Base-by-base conservation (phyloP, 495 filamentous ascomycete genomes). In the Aspergillus egyptiacus region DNA sequence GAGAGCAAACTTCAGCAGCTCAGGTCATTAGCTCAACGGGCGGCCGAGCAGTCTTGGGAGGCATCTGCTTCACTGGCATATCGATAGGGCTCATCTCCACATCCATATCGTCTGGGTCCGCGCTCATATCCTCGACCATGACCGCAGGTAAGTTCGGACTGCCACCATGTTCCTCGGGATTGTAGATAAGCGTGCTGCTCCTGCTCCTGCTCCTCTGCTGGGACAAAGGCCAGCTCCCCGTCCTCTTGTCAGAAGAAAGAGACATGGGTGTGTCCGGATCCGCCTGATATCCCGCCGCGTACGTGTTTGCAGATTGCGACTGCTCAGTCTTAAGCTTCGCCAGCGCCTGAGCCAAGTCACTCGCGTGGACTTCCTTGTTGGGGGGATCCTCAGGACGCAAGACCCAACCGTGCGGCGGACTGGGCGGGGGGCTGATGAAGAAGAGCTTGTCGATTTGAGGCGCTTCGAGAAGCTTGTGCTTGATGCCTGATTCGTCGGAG, bases 401-500 rank as follows among this genome's bases (percentile, higher is more conserved):
- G 67, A 91, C 86, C 93, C 93, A 98, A 30, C 91, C 93, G 61
- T 89, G 85, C 2, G 93, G 93, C 40, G 93, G 93, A 50, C 76
- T 82, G 1, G 93, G 94, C 8, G 93, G 93, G 27, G 93, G 93
- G 48, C 82, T 87, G 71, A 98, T 96, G 72, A 98, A 97, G 78
- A 96, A 95, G 28, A 96, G 77, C 71, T 96, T 96, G 56, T 87
- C 82, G 34, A 82, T 72, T 53, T 95, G 87, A 11, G 93, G 93
- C 1, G 89, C 82, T 30, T 84, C 75, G 5, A 98, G 78, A 51
- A 91, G 85, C 48, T 75, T 69, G 18, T 64, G 63, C 28, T 44
- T 44, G 41, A 44, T 23, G 15, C 61, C 74, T 32, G 73, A 63
- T 46, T 79, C 80, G 51, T 79, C 79, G 51, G 83, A 74, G n/a